Conservation (phyloP, 2,329 filamentous ascomycete genomes). For the Elsinoe arachidis region DNA sequence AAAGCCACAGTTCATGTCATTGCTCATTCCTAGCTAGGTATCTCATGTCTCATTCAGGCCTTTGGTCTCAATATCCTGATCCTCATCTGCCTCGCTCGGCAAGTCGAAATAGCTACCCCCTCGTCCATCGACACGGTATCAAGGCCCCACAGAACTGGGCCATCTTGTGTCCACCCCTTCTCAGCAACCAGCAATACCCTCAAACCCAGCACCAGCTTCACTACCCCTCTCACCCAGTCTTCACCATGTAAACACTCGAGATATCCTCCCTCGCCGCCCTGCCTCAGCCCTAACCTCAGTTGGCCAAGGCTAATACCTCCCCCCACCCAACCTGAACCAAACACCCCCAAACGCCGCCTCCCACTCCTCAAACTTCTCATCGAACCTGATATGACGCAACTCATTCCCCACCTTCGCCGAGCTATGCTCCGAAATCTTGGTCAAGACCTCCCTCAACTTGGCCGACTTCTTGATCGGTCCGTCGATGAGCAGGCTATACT, state of each 20-base stretch:
- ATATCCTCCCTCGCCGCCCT: background rate
- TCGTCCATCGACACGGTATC: no score
- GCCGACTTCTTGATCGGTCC: background rate
- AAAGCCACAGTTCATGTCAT: no score
- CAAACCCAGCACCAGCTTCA: background rate
- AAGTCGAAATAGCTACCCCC: no score
- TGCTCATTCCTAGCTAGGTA: no score
- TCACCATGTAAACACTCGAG: background rate
- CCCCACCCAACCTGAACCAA: background rate
- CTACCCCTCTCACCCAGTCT: no score
- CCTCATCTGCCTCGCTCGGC: no score
- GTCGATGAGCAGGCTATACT: background rate
- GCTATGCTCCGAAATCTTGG: background rate
- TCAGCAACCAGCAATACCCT: background rate
- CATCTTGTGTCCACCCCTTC: no score
- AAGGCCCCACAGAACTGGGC: no score
- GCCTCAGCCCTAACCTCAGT: background rate
- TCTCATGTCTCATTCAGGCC: no score
- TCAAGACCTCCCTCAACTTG: background rate
- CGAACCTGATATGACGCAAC: background rate
- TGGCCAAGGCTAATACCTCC: background rate
- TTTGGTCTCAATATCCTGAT: no score
- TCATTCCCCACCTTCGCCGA: background rate
- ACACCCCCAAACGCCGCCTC: background rate
- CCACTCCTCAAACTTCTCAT: background rate